phyloP scores from a whole-genome alignment of 345 rosid species.

The Populus tremula region DNA sequence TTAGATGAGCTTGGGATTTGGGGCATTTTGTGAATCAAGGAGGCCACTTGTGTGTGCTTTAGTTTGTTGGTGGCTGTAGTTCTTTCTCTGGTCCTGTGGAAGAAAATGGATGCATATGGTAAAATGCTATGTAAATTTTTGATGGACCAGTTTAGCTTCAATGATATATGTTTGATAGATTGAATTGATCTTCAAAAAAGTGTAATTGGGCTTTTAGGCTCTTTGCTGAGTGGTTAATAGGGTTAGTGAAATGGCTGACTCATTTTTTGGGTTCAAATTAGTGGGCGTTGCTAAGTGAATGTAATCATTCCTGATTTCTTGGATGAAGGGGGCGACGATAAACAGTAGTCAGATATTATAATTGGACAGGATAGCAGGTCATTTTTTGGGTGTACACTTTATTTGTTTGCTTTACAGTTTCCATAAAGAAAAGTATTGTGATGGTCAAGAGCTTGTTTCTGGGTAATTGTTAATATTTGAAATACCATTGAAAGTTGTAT shows the following conservation, averaged over 20 bases:
- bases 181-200: neutral
- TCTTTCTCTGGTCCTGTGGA: too few relatives aligned
- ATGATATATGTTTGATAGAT: too few relatives aligned
- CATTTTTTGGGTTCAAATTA: neutral
- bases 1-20: too few relatives aligned
- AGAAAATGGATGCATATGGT: too few relatives aligned
- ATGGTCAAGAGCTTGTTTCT: neutral
- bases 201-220: neutral
- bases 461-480: neutral
- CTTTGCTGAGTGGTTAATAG: neutral
- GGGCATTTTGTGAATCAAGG: too few relatives aligned
- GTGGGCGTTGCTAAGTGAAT: neutral
- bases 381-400: neutral
- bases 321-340: neutral
- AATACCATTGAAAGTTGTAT: neutral
- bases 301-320: neutral
- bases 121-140: too few relatives aligned
- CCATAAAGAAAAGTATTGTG: neutral
- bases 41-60: too few relatives aligned
- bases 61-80: too few relatives aligned
- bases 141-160: too few relatives aligned
- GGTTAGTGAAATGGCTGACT: neutral
- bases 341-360: neutral
- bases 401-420: neutral
- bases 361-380: neutral